Evolutionary conservation across 2,329 filamentous ascomycete genomes (phyloP), one percentile per base, ranked within the genome.

Genomic region (Esteya vermicola): DNA sequence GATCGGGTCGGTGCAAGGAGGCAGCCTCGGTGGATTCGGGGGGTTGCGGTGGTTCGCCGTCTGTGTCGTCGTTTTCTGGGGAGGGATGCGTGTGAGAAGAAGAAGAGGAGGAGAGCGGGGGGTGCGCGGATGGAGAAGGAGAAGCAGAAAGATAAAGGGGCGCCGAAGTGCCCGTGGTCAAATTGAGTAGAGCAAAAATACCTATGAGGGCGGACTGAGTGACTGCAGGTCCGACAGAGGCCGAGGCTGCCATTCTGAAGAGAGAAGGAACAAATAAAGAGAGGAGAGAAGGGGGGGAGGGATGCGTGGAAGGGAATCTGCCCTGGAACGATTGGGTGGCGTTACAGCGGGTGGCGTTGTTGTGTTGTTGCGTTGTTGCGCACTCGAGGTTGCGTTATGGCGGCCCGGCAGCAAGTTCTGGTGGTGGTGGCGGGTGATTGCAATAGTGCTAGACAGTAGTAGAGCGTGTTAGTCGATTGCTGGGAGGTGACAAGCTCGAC

Each of bases 141-240:
- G 14, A 12, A 22, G 28, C 13, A 16, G 26, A 13, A 27, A 27
- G 12, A 27, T 26, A 35, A 35, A 14, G 27, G 6, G 30, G 26
- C 20, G 23, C 25, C 6, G 30, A 14, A 23, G 33, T 34, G 19
- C 25, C 22, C 9, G 22, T 39, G 46, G 46, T 45, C n/a, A 46
- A 36, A 43, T 43, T 37, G 39, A 49, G 45, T 33, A 48, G 52
- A 35, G 47, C 45, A 36, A 48, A 48, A 43, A 51, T 56, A 57
- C 55, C 55, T 55, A 51, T 44, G 39, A 49, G 47, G 36, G 50
- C 47, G 21, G 54, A 43, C 48, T 54, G 54, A 45, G 51, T 46
- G 40, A 52, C 47, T 33, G 53, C 50, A 43, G 52, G 48, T 45
- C 51, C 48, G 36, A 54, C 44, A 45, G 52, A 41, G 38, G 41